A percentile compares a stretch with the other conserved stretches of the same genome.
Evolutionary conservation across 1,284 basidiomycete species (phyloP).

Genomic region (Tilletia horrida): DNA sequence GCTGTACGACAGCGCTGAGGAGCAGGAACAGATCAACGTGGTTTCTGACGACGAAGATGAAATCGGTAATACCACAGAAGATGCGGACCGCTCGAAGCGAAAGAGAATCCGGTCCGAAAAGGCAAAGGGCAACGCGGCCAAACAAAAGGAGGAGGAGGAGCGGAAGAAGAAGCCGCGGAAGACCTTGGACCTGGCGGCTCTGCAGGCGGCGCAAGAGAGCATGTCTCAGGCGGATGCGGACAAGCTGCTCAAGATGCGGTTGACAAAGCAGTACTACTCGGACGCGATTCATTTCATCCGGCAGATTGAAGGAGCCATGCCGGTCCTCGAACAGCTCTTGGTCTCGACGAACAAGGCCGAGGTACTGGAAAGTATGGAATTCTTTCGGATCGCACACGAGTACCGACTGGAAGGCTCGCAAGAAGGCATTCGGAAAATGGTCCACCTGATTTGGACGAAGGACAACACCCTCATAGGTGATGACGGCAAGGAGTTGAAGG

Average conservation of each 20-base stretch:
- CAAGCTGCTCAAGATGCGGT: constrained; percentile 66
- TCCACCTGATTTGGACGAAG: constrained; percentile 96
- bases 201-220: constrained; percentile 25
- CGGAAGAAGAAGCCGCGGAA: constrained; percentile 62
- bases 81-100: constrained; percentile 22
- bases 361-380: constrained; percentile 91
- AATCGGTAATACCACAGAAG: constrained; percentile 46
- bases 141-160: constrained; percentile 20
- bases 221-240: constrained; percentile 37
- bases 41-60: constrained; percentile 49
- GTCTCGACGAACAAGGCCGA: constrained; percentile 89
- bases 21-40: constrained; percentile 41
- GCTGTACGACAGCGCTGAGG: constrained; percentile 47
- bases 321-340: constrained; percentile 71
- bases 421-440: constrained; percentile 84
- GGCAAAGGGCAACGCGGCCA: constrained; percentile 23
- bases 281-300: constrained; percentile 85
- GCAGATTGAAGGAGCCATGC: constrained; percentile 74
- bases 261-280: constrained; percentile 80
- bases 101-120: constrained; percentile 15
- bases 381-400: constrained; percentile 79
- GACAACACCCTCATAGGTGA: constrained; percentile 82
- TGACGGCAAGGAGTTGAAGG: constrained; percentile 65
- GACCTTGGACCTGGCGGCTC: constrained; percentile 8
- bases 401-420: constrained; percentile 69